Evolutionary conservation across 805 yeast genomes (phyloP).

Genomic region (Candida nitratophila): DNA sequence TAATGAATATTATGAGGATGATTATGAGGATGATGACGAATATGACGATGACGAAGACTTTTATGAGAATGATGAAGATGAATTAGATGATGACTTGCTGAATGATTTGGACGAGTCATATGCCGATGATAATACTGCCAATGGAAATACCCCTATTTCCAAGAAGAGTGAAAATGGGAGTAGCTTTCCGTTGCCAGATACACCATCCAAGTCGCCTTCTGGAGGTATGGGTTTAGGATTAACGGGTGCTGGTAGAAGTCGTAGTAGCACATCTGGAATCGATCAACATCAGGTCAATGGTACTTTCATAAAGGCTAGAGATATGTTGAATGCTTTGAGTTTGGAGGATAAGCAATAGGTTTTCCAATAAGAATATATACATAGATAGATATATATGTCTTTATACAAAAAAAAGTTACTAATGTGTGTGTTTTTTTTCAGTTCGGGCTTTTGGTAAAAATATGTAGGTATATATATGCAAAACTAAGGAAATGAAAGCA

Average conservation of each 20-base stretch:
- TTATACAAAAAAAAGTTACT: too few relatives aligned
- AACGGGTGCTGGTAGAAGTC: conserved; percentile 6
- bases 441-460: too few relatives aligned
- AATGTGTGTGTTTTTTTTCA: too few relatives aligned
- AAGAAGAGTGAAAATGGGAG: not conserved
- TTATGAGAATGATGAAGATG: conserved; percentile 16
- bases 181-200: not conserved
- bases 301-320: conserved; percentile 17
- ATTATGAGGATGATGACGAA: conserved; percentile 16
- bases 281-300: conserved; percentile 14
- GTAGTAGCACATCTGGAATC: conserved; percentile 9
- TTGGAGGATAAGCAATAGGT: conserved; percentile 9
- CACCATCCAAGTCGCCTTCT: not conserved
- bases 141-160: not conserved
- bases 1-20: conserved; percentile 11
- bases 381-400: too few relatives aligned
- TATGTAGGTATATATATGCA: too few relatives aligned
- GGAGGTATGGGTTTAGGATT: conserved; percentile 7
- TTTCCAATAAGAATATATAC: too few relatives aligned
- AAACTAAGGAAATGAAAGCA: not conserved
- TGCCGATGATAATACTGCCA: conserved; percentile 1
- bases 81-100: conserved; percentile 8
- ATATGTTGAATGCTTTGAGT: conserved; percentile 12
- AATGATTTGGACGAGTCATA: conserved; percentile 9
- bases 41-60: conserved; percentile 25